Evolutionary conservation across 257 asterid species (phyloP), one percentile per base, ranked within the genome.

Genomic region (Plantago ovata): DNA sequence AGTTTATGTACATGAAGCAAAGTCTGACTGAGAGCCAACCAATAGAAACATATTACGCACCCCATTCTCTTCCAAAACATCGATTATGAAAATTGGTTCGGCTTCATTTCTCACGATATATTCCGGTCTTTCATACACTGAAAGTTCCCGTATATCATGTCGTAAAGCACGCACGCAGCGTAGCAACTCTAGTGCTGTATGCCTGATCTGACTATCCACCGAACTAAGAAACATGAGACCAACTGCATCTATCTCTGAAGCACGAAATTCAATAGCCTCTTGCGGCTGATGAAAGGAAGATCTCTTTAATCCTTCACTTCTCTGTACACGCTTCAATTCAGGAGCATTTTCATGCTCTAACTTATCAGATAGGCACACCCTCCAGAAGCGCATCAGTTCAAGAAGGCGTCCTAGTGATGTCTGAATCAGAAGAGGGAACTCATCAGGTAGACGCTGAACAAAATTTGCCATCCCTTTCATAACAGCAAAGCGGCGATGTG

Each of bases 21-120:
- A 64, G 49, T 65, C 45, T 28, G 28, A 36, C 59, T 58, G 61
- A 63, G 38, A 68, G 51, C 53, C 38, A 57, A 51, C 48, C 66
- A 60, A 38, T 55, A 42, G 67, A 75, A 64, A 68, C 44, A 62
- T 28, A 62, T 38, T 45, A 49, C 82, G 53, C 74, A 89, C 98
- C 95, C 98, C 98, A 73, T 93, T 84, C 82, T 93, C 98, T 86
- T 93, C 98, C 53, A 93, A 73, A 78, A 93, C 98, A 75, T 93
- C 98, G 64, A 93, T 93, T 65, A 93, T 82, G 79, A 93, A 89
- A 74, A 93, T 89, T 9, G 98, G 96, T 69, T 89, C 98, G 18
- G 94, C 84, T 64, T 89, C 96, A 58, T 61, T 72, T 81, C 72
- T 86, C 72, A 79, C 67, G 38, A 73, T 53, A 63, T 74, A 72